Conservation (phyloP, 805 yeast species). For the Metschnikowia continentalis region DNA sequence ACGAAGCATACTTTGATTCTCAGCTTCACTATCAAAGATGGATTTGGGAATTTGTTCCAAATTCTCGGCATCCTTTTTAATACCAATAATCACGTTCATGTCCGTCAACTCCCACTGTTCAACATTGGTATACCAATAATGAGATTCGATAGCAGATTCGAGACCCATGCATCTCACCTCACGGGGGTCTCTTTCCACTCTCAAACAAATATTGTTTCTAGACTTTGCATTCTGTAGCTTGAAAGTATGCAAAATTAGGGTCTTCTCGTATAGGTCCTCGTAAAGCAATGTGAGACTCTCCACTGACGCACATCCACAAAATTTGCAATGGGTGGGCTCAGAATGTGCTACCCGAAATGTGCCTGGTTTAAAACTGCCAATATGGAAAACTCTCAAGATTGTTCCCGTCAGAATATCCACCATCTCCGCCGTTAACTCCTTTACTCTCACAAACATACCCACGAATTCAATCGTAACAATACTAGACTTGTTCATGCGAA, state of each 20-base stretch:
- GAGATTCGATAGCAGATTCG: constrained; percentile 66
- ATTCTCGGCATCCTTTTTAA: constrained; percentile 24
- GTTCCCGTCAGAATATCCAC: constrained; percentile 79
- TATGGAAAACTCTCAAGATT: constrained; percentile 53
- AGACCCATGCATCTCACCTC: constrained; percentile 89
- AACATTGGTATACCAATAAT: constrained; percentile 61
- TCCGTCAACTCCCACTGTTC: constrained; percentile 80
- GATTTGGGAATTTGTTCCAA: not conserved
- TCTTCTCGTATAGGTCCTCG: constrained; percentile 52
- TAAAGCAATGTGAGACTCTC: constrained; percentile 70
- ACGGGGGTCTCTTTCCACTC: constrained; percentile 90
- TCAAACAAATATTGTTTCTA: constrained; percentile 72
- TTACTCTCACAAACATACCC: constrained; percentile 66
- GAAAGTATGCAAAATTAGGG: constrained; percentile 68
- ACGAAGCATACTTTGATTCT: not conserved
- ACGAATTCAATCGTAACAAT: constrained; percentile 63
- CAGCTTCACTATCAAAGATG: not conserved
- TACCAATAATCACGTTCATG: constrained; percentile 69
- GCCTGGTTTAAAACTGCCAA: constrained; percentile 59
- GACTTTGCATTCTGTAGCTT: constrained; percentile 64
- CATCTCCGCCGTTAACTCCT: constrained; percentile 54
- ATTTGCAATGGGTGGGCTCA: constrained; percentile 83
- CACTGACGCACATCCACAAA: constrained; percentile 86
- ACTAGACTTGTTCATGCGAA: constrained; percentile 29
- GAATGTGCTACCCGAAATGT: constrained; percentile 70